Evolutionary conservation across 2,329 filamentous ascomycete species (phyloP).

Genomic region (Alternaria alternata): DNA sequence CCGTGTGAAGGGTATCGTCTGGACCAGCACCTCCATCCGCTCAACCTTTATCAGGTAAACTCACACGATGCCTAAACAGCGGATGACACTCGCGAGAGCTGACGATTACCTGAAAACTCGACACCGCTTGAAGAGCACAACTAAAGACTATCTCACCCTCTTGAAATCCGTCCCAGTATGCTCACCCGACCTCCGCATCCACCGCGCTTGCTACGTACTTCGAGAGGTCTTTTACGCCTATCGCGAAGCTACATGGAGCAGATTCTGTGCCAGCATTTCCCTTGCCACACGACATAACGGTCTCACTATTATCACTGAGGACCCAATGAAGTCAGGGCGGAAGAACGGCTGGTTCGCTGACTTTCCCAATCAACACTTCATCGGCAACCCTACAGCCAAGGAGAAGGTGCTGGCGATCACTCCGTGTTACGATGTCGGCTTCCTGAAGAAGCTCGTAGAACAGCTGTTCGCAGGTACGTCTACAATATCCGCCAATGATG

Average conservation of each 20-base stretch:
- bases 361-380: conserved; percentile 1
- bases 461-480: conserved; percentile 12
- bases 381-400: not conserved
- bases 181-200: not conserved
- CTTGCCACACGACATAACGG: not conserved
- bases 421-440: conserved; percentile 7
- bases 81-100: not conserved
- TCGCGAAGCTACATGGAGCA: conserved; percentile 3
- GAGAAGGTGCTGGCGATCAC: conserved; percentile 4
- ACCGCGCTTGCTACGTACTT: not conserved
- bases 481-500: not conserved
- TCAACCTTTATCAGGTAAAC: not conserved
- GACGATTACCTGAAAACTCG: not conserved
- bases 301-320: conserved; percentile 3
- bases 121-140: not conserved
- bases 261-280: not conserved
- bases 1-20: not conserved
- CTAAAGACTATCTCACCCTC: not conserved
- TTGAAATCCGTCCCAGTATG: not conserved
- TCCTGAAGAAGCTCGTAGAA: conserved; percentile 3
- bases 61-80: not conserved
- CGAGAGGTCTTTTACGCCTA: not conserved
- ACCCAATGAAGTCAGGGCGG: not conserved
- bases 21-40: not conserved
- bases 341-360: conserved; percentile 10